phyloP scores from a whole-genome alignment of 169 alveolate species.

The Plasmodium chabaudi region DNA sequence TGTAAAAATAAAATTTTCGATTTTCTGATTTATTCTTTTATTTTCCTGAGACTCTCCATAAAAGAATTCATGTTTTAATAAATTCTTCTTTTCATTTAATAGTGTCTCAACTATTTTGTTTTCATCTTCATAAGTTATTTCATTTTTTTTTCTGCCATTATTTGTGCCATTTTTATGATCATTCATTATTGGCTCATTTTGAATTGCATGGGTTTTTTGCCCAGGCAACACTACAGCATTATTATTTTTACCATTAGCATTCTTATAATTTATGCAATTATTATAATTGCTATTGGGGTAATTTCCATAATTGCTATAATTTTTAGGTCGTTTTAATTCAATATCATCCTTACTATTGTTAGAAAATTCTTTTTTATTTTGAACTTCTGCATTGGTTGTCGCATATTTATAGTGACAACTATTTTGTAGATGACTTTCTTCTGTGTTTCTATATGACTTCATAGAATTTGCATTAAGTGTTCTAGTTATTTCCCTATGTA shows the following conservation, averaged over 20 bases:
- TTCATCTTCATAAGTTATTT: slow-evolving; percentile 19
- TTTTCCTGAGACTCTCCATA: slow-evolving; percentile 11
- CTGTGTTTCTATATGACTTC: slow-evolving; percentile 12
- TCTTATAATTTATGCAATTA: background rate
- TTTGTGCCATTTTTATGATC: background rate
- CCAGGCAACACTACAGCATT: background rate
- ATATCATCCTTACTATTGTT: slow-evolving; percentile 4
- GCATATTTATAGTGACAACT: background rate
- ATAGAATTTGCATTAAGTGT: slow-evolving; percentile 65
- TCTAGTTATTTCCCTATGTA: slow-evolving; percentile 70
- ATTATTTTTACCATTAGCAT: background rate
- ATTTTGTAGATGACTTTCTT: slow-evolving; percentile 13
- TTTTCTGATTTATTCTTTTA: background rate
- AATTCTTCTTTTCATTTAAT: slow-evolving; percentile 23
- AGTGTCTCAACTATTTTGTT: slow-evolving; percentile 24
- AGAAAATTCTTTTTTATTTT: slow-evolving; percentile 22
- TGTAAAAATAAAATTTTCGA: slow-evolving; percentile 17
- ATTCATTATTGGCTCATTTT: slow-evolving; percentile 16
- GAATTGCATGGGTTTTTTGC: background rate
- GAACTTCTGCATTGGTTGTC: slow-evolving; percentile 14
- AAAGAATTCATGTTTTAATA: slow-evolving; percentile 44
- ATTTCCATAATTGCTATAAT: slow-evolving; percentile 2
- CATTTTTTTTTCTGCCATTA: slow-evolving; percentile 8
- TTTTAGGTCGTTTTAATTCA: slow-evolving; percentile 5
- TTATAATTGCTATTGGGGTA: background rate